A percentile compares a stretch with the other conserved stretches of the same genome.
phyloP scores from a whole-genome alignment of 2,329 filamentous ascomycete genomes.

The Ophiosphaerella korrae region DNA sequence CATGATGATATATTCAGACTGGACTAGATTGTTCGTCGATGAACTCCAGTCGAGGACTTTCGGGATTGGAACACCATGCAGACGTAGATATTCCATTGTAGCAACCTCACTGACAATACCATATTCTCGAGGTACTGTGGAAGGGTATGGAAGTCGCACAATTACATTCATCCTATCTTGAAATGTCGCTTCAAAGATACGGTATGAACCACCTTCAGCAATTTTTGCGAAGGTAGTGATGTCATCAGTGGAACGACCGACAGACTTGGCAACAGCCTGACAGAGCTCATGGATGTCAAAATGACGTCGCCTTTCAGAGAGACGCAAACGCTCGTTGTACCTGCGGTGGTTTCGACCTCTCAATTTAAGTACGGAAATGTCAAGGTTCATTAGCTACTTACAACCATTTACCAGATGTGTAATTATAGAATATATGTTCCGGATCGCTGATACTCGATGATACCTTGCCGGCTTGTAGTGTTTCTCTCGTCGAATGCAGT shows the following conservation, averaged over 20 bases:
- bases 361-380: slow-evolving; percentile 10
- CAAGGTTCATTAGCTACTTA: slow-evolving; percentile 11
- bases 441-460: slow-evolving; percentile 6
- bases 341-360: slow-evolving; percentile 9
- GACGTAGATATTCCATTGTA: slow-evolving; percentile 21
- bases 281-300: slow-evolving; percentile 29
- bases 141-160: slow-evolving; percentile 21
- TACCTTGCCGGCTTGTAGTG: neutral
- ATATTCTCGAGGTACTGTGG: slow-evolving; percentile 15
- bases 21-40: slow-evolving; percentile 7
- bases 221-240: slow-evolving; percentile 29
- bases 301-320: slow-evolving; percentile 28
- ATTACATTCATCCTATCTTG: slow-evolving; percentile 17
- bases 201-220: slow-evolving; percentile 33
- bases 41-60: slow-evolving; percentile 13
- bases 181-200: slow-evolving; percentile 29
- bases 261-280: slow-evolving; percentile 26
- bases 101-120: slow-evolving; percentile 22
- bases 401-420: slow-evolving; percentile 33
- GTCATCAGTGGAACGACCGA: slow-evolving; percentile 17
- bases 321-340: slow-evolving; percentile 31
- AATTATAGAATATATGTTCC: slow-evolving; percentile 29
- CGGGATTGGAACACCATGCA: slow-evolving; percentile 29
- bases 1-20: slow-evolving; percentile 16
- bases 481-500: no score